Evolutionary conservation across 352 stramenopile species (phyloP), one percentile per base, ranked within the genome.

Genomic region (Saprolegnia parasitica): DNA sequence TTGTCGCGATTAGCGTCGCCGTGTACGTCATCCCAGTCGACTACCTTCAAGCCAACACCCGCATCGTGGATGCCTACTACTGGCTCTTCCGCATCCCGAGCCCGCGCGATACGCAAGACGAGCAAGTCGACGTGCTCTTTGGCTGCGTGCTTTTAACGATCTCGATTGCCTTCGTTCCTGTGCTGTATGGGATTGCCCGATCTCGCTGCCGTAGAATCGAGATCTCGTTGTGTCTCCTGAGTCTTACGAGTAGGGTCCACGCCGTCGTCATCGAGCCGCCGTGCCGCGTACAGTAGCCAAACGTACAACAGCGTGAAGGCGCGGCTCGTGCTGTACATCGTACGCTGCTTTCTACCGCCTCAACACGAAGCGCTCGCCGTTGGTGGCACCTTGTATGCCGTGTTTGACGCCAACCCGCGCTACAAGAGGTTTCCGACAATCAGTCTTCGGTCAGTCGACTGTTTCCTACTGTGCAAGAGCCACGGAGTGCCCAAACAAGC

Each of bases 61-160:
- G 11, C 52, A 40, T 60, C 24, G 52, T 60, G 8, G 9, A 60
- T 26, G 52, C 52, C 1, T 60, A 60, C 52, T 60, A 42, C 20
- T 60, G 35, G 24, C 52, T 60, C 16, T 60, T 60, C 35, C 52
- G 35, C 10, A 11, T 60, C 1, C 52, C 52, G 8, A 4, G 3
- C 11, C 11, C 52, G 11, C 52, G 24, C 11, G n/a, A 26, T 3
- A 15, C 13, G 11, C 52, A 60, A 60, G 52, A 60, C 35, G 52
- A 60, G 20, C 52, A 60, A 60, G 24, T 42, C 24, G 52, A 60
- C 35, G 52, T 60, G 35, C 52, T 60, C 3, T 11, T 60, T 60
- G 52, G 52, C 13, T 60, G 52, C 11, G 35, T 60, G 24, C 52
- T 60, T 9, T n/a, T 60, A 4, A 49, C 42, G 1, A n/a, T 49